A percentile compares a stretch with the other conserved stretches of the same genome.
Conservation (phyloP, 2,329 filamentous ascomycete genomes). For the Scytalidium sp. region DNA sequence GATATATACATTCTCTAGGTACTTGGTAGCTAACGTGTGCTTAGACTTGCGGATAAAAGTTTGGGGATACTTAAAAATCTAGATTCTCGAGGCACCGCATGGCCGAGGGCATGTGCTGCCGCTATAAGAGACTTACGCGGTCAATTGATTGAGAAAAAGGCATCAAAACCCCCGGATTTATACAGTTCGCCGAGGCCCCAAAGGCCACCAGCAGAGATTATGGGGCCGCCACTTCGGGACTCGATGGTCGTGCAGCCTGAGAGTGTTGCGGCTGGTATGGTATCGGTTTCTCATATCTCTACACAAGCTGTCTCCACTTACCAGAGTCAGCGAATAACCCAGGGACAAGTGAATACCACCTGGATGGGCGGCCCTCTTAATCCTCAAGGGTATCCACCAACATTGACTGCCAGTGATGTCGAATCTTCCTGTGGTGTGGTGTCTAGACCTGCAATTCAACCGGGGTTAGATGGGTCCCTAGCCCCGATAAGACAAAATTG, state of each 20-base stretch:
- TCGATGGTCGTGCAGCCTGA: not conserved
- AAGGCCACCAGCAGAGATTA: not conserved
- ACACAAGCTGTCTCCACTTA: not conserved
- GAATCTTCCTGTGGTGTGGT: no score
- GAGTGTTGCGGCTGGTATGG: not conserved
- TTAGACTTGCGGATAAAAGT: constrained; percentile 18
- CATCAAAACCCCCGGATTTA: not conserved
- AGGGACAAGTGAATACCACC: no score
- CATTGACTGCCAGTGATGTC: no score
- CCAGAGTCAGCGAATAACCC: not conserved
- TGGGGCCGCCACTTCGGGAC: not conserved
- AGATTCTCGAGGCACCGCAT: constrained; percentile 30
- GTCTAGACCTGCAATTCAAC: no score
- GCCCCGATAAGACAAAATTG: no score
- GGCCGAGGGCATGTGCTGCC: constrained; percentile 36
- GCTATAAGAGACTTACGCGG: constrained; percentile 31
- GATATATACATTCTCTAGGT: not conserved
- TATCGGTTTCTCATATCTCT: not conserved
- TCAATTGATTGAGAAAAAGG: not conserved
- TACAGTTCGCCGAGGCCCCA: not conserved
- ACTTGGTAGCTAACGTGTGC: constrained; percentile 3
- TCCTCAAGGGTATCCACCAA: no score
- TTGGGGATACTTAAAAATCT: constrained; percentile 31
- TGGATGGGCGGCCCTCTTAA: no score
- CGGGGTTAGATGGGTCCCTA: no score